phyloP scores from a whole-genome alignment of 2,329 filamentous ascomycete genomes.

The Xylariaceae sp. region DNA sequence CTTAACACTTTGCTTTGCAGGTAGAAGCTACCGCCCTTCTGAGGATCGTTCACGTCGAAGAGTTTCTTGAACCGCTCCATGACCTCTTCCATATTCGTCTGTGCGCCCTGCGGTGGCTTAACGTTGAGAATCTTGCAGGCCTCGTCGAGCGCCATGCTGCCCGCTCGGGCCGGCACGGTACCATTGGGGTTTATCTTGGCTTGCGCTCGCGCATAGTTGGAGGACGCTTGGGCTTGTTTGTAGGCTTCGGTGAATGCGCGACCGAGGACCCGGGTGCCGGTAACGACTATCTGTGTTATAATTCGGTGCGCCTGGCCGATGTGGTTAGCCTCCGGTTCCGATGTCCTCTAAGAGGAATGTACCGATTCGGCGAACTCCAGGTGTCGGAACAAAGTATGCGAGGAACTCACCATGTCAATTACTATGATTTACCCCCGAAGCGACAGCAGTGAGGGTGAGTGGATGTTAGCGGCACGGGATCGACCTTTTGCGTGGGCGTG shows the following conservation, averaged over 20 bases:
- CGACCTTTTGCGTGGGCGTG: neutral
- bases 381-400: neutral
- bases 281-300: constrained; percentile 87
- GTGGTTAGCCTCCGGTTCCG: constrained; percentile 3
- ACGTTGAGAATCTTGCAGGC: constrained; percentile 97
- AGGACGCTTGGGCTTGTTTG: constrained; percentile 54
- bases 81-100: constrained; percentile 73
- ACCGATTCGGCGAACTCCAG: neutral
- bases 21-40: constrained; percentile 97
- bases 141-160: constrained; percentile 88
- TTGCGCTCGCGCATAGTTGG: neutral
- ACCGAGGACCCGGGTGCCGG: constrained; percentile 85
- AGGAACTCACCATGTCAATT: constrained; percentile 17
- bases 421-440: neutral
- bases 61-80: constrained; percentile 87
- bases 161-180: constrained; percentile 42
- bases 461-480: neutral
- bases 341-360: neutral
- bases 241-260: constrained; percentile 93
- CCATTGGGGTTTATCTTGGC: constrained; percentile 20
- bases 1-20: constrained; percentile 94
- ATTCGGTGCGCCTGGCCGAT: constrained; percentile 77
- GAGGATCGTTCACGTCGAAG: constrained; percentile 90
- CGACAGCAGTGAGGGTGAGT: neutral
- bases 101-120: constrained; percentile 74